Conservation (phyloP, 163 green algal species). For the Chlamydomonas reinhardtii region DNA sequence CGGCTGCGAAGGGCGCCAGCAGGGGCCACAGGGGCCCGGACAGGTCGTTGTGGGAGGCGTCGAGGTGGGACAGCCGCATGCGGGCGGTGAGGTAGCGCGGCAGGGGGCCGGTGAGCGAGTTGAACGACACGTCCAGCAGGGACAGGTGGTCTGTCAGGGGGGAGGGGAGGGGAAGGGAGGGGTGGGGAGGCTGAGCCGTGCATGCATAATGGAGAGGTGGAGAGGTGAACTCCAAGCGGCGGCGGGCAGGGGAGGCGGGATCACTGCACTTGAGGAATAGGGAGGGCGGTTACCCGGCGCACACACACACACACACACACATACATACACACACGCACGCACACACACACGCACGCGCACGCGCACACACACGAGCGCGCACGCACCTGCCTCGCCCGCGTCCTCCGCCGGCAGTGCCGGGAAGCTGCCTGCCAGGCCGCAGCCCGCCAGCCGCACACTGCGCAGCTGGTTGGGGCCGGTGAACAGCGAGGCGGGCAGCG, state of each 20-base stretch:
- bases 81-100: background rate
- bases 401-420: background rate
- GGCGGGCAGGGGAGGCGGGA: no score
- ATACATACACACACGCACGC: no score
- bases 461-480: background rate
- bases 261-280: no score
- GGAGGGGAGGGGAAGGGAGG: background rate
- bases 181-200: background rate
- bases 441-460: background rate
- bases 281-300: no score
- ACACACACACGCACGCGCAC: no score
- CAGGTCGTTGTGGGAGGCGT: conserved; percentile 3
- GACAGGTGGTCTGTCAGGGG: background rate
- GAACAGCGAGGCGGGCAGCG: background rate
- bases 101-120: background rate
- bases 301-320: no score
- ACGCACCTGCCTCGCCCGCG: background rate
- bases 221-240: no score
- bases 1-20: background rate
- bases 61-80: conserved; percentile 11
- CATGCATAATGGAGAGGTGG: no score
- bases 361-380: no score
- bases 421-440: background rate
- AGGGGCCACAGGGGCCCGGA: conserved; percentile 23
- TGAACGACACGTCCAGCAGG: background rate